Conservation (phyloP, 805 yeast species). For the Metschnikowia chrysomelidarum region DNA sequence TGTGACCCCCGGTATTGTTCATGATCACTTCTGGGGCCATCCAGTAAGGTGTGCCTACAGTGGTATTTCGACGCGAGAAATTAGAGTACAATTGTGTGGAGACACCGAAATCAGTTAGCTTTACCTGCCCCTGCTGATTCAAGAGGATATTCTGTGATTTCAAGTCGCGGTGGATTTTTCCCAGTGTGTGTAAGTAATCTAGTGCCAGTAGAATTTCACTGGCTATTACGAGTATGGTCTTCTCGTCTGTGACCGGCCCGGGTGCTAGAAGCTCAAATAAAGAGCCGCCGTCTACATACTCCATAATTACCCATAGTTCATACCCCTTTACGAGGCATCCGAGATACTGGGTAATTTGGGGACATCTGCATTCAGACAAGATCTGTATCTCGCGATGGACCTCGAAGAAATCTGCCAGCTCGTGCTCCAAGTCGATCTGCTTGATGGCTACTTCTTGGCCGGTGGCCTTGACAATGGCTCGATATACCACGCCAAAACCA, state of each 20-base stretch:
- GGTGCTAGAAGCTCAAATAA: slow-evolving; percentile 61
- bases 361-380: slow-evolving; percentile 60
- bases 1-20: slow-evolving; percentile 56
- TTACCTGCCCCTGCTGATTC: slow-evolving; percentile 37
- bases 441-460: slow-evolving; percentile 53
- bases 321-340: slow-evolving; percentile 71
- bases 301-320: slow-evolving; percentile 81
- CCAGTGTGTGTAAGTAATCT: slow-evolving; percentile 62
- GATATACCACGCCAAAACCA: slow-evolving; percentile 74
- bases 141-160: slow-evolving; percentile 42
- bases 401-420: slow-evolving; percentile 60
- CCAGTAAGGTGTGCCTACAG: slow-evolving; percentile 62
- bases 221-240: slow-evolving; percentile 49
- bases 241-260: slow-evolving; percentile 55
- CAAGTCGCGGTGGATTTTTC: slow-evolving; percentile 68
- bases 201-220: slow-evolving; percentile 59
- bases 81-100: slow-evolving; percentile 42
- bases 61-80: slow-evolving; percentile 42
- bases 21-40: slow-evolving; percentile 62
- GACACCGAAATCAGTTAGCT: slow-evolving; percentile 47
- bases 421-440: slow-evolving; percentile 71
- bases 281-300: slow-evolving; percentile 76
- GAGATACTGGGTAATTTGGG: slow-evolving; percentile 62
- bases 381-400: slow-evolving; percentile 71
- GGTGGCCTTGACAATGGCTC: slow-evolving; percentile 50